Evolutionary conservation across 257 asterid genomes (phyloP).

Genomic region (Lantana camara): DNA sequence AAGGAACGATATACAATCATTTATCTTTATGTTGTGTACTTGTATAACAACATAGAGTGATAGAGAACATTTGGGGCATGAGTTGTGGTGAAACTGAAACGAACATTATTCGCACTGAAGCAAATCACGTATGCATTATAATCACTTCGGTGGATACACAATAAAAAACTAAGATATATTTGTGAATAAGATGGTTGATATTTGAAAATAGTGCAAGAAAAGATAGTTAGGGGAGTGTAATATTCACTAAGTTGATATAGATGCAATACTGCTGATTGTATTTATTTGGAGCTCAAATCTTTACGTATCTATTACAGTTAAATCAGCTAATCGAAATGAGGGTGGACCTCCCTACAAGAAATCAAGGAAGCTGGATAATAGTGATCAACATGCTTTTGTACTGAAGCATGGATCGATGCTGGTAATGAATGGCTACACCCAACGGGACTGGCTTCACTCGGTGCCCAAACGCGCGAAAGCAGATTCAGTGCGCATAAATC

Average conservation of each 20-base stretch:
- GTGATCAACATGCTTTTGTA: slow-evolving; percentile 55
- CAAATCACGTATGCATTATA: no score
- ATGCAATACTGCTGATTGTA: background rate
- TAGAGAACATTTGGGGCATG: background rate
- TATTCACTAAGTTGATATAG: no score
- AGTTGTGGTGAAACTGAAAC: background rate
- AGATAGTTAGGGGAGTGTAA: background rate
- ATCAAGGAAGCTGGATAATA: slow-evolving; percentile 40
- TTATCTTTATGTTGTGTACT: background rate
- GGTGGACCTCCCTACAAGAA: slow-evolving; percentile 63
- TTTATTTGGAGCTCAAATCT: background rate
- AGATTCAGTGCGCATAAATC: slow-evolving; percentile 66
- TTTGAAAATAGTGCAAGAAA: background rate
- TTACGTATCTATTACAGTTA: slow-evolving; percentile 12
- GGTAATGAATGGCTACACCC: slow-evolving; percentile 89
- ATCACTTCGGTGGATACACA: background rate
- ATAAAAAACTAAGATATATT: background rate
- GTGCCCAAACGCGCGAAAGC: slow-evolving; percentile 93
- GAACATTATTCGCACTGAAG: background rate
- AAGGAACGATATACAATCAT: background rate
- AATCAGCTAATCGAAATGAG: slow-evolving; percentile 40
- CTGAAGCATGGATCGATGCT: slow-evolving; percentile 86
- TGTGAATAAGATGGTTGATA: background rate
- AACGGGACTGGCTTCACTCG: slow-evolving; percentile 92
- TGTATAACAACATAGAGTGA: background rate